Evolutionary conservation across 2,329 filamentous ascomycete species (phyloP).

Genomic region (Arthroderma uncinatum): DNA sequence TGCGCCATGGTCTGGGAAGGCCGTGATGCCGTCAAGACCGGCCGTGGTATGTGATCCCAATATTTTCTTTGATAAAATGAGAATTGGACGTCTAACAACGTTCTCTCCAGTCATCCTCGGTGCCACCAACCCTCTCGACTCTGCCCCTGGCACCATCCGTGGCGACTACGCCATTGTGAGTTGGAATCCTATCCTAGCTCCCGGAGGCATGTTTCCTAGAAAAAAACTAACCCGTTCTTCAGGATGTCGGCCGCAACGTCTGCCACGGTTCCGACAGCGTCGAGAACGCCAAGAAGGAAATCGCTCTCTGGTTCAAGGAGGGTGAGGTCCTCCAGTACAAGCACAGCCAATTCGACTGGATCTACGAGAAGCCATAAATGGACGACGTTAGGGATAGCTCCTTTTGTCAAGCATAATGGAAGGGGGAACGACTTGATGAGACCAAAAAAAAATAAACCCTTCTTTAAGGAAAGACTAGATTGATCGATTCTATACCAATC

Average conservation of each 20-base stretch:
- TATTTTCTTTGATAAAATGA: neutral
- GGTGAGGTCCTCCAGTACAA: slow-evolving; percentile 79
- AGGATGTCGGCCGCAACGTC: slow-evolving; percentile 90
- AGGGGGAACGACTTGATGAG: neutral
- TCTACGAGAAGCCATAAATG: slow-evolving; percentile 74
- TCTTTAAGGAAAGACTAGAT: neutral
- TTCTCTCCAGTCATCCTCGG: slow-evolving; percentile 63
- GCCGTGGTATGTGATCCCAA: slow-evolving; percentile 55
- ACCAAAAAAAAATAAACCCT: neutral
- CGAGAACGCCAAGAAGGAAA: slow-evolving; percentile 99
- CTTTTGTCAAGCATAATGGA: neutral
- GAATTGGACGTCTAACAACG: neutral
- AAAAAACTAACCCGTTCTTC: slow-evolving; percentile 11
- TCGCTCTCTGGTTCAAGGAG: slow-evolving; percentile 93
- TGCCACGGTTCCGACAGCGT: slow-evolving; percentile 99
- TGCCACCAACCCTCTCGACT: slow-evolving; percentile 95
- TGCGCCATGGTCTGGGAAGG: slow-evolving; percentile 99
- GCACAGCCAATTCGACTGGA: slow-evolving; percentile 74
- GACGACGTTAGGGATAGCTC: neutral
- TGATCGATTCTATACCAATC: neutral
- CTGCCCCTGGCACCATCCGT: slow-evolving; percentile 94
- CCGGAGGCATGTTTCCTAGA: slow-evolving; percentile 7
- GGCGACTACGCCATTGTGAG: slow-evolving; percentile 71
- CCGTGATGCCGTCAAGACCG: slow-evolving; percentile 97
- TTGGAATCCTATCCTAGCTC: slow-evolving; percentile 2